Base-by-base conservation (phyloP, 352 stramenopile genomes). In the Blastocystis sp. region DNA sequence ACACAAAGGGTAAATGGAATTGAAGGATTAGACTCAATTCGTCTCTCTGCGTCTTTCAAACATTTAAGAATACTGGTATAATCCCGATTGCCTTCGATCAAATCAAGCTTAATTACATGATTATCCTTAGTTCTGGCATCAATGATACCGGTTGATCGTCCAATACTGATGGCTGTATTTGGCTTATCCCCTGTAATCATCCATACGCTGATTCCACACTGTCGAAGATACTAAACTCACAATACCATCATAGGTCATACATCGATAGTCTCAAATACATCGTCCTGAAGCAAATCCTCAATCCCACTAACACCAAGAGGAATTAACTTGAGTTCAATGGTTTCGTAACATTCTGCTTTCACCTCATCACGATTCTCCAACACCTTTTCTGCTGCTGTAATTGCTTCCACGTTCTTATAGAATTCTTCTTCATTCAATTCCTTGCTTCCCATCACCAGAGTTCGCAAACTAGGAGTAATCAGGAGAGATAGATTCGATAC, bases 161-260 rank as follows among this genome's bases (percentile, higher is more conserved):
- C 94, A 0, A 96, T 94, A 0, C 93, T 95, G 54, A 96, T 95
- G 0, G 94, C 94, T 0, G 94, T 96, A 89, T 96, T 94, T 44
- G 95, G 93, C 87, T 96, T 96, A 62, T 96, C 94, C 5, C 94
- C 94, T 13, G 94, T 96, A 15, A 96, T 92, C 94, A 96, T 96
- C 94, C 94, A 96, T 44, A 96, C 94, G 64, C 95, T 95, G 9
- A 96, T 94, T 2, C 94, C 93, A 30, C 93, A 94, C 11, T 94
- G 91, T 0, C 92, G 93, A 4, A 96, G 70, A 60, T 64, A 81
- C 70, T 81, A 33, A 48, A 22, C 4, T 81, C 53, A 81, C 11
- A 27, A 62, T 24, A 15, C 2, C 62, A 22, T 48, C 24, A 59
- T 30, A 62, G n/a, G 11, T 7, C 44, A 87, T 44, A 95, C 93